Percentiles rank a stretch among this genome's conserved stretches.
These are phyloP conservation scores for Brassica cretica DNA, from an alignment of 345 rosid genomes.

Conservation along the genomic window DNA sequence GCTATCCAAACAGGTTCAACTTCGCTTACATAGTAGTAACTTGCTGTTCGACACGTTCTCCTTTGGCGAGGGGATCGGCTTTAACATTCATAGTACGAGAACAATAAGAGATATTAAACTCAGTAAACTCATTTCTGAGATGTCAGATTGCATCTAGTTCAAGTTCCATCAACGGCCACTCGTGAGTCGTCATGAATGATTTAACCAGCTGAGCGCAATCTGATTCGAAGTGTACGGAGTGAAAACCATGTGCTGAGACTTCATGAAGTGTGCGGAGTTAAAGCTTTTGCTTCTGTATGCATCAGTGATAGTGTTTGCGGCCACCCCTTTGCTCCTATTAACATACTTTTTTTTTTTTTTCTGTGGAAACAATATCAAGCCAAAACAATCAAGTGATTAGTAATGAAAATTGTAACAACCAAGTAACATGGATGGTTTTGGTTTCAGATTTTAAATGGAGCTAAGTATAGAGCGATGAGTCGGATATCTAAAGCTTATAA, in stretches of 20 bases:
- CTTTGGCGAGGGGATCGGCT: background rate
- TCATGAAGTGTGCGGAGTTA: background rate
- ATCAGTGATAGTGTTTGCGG: background rate
- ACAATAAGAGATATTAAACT: background rate
- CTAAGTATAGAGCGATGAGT: background rate
- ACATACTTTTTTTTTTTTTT: background rate
- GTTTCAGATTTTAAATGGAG: background rate
- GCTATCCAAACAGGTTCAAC: background rate
- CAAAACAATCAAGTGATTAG: background rate
- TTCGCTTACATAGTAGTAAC: background rate
- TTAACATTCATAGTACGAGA: background rate
- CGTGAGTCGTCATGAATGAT: too few species aligned
- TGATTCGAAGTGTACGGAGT: background rate
- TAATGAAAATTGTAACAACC: background rate
- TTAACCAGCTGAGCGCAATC: too few species aligned
- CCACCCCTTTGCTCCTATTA: background rate
- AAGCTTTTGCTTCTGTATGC: background rate
- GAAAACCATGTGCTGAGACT: background rate
- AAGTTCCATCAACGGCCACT: too few species aligned
- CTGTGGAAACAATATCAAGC: background rate
- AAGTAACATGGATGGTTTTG: background rate
- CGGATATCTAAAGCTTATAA: background rate
- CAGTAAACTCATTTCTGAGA: too few species aligned
- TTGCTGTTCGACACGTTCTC: background rate
- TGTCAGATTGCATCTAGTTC: too few species aligned